Base-by-base conservation (phyloP, 2,329 filamentous ascomycete genomes). In the Colletotrichum brevisporum region DNA sequence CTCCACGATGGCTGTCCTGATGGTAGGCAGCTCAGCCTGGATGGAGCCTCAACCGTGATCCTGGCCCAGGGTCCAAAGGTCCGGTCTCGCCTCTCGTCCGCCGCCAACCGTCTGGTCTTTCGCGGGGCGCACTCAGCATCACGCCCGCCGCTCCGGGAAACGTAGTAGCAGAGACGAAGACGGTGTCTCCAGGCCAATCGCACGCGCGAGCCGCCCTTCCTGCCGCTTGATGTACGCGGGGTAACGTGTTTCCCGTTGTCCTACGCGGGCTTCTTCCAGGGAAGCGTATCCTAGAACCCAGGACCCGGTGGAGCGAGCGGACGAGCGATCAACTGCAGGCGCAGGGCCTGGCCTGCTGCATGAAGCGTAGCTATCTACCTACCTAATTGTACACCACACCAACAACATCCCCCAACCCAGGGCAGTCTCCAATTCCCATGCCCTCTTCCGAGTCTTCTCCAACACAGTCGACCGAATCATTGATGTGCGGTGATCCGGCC, bases 401-500 rank as follows among this genome's bases (percentile, higher is more conserved):
- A 41, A n/a, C 27, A 15, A 5, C 41, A 58, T 45, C n/a, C 47
- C 47, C 47, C 31, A 36, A 36, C 31, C 31, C 31, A 36, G 31
- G 8, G 31, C 31, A 36, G 31, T 36, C 39, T 45, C 43, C 55
- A 53, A 54, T 48, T 45, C 41, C 41, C 59, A 62, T 55, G 26
- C 54, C 12, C 24, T 43, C 48, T 18, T 21, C 26, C 26, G 36
- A 27, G 31, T 59, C 45, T 69, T 66, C 66, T 69, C 62, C 55
- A 51, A 60, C 55, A 45, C 10, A 41, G 36, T 45, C 31, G 21
- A 6, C 27, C 31, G 43, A 65, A 18, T 39, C 41, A 39, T 60
- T 55, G 62, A 69, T 15, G 55, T 39, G 61, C 62, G 55, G n/a
- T 61, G 55, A 56, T 56, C 66, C 62, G 51, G 63, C 56, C 56